These are phyloP conservation scores for Sphaerostilbella broomeana DNA, from an alignment of 2,329 filamentous ascomycete species.

Conservation along the genomic window DNA sequence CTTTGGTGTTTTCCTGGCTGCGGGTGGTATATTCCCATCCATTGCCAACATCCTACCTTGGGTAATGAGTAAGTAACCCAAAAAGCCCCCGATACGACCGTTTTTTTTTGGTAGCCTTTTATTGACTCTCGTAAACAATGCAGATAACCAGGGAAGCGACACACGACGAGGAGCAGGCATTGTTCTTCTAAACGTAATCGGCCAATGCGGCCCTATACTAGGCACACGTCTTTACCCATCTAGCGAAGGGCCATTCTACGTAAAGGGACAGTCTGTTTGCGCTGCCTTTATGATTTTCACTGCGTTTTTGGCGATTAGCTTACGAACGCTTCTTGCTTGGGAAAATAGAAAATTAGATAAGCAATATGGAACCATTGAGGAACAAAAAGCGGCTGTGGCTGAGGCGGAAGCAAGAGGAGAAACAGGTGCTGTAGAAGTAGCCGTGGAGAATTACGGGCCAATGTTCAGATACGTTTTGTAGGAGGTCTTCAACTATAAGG, in stretches of 20 bases:
- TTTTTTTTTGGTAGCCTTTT: neutral
- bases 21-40: slow-evolving; percentile 26
- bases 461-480: slow-evolving; percentile 19
- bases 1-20: slow-evolving; percentile 31
- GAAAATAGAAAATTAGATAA: slow-evolving; percentile 17
- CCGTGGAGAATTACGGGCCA: slow-evolving; percentile 18
- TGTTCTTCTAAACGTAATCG: slow-evolving; percentile 68
- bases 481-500: neutral
- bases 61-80: slow-evolving; percentile 14
- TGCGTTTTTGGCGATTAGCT: slow-evolving; percentile 12
- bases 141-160: slow-evolving; percentile 68
- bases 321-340: slow-evolving; percentile 14
- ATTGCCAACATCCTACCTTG: slow-evolving; percentile 19
- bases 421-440: slow-evolving; percentile 4
- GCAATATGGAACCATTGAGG: slow-evolving; percentile 5
- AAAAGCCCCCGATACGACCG: too few species aligned
- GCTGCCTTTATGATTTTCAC: slow-evolving; percentile 20
- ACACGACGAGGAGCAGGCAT: slow-evolving; percentile 64
- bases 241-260: slow-evolving; percentile 48
- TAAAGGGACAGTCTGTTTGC: slow-evolving; percentile 17
- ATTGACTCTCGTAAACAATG: slow-evolving; percentile 18
- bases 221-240: slow-evolving; percentile 55
- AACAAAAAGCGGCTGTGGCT: slow-evolving; percentile 4
- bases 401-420: slow-evolving; percentile 3
- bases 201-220: slow-evolving; percentile 63